Base-by-base conservation (phyloP, 768 basidiomycete species). In the Boletus edulis region DNA sequence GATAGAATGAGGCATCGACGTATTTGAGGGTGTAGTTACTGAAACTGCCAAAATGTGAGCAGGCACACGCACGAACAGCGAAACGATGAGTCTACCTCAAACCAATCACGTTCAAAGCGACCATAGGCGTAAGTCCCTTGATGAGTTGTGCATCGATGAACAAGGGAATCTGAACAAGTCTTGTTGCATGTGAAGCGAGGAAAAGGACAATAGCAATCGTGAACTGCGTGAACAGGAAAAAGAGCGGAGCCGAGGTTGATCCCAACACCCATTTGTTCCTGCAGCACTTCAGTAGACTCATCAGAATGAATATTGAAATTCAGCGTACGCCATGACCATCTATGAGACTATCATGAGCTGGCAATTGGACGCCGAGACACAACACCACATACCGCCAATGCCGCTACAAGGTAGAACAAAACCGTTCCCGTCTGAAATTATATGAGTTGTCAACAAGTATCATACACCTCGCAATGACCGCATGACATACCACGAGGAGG, bases 181-280 rank as follows among this genome's bases (percentile, higher is more conserved):
- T 84, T 52, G 81, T 49, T 17, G 78, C 61, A 65, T 89, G 83
- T 1, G 83, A 82, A n/a, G 77, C 60, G 18, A 86, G 70, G 73
- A 94, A 89, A 12, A 94, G 80, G 11, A 85, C 34, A 29, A 91
- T 84, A 9, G 94, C 94, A 50, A 95, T 91, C 46, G 82, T 59
- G 11, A 94, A 80, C 65, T 96, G 93, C 3, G 79, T 74, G 73
- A 88, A 85, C 15, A 95, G 79, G 79, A 96, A 94, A 76, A 95
- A 95, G 3, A 95, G 78, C 0, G 94, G 94, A 3, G 82, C 82
- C 14, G 77, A 68, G 17, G 91, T 90, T 20, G 73, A 72, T 67
- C 87, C 86, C 29, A 96, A 77, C 13, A 95, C 94, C 91, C 90
- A 92, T 88, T 94, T 93, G 64, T 93, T 93, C 38, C 90, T 92